phyloP scores from a whole-genome alignment of 768 basidiomycete genomes.

The Amanita phalloides region DNA sequence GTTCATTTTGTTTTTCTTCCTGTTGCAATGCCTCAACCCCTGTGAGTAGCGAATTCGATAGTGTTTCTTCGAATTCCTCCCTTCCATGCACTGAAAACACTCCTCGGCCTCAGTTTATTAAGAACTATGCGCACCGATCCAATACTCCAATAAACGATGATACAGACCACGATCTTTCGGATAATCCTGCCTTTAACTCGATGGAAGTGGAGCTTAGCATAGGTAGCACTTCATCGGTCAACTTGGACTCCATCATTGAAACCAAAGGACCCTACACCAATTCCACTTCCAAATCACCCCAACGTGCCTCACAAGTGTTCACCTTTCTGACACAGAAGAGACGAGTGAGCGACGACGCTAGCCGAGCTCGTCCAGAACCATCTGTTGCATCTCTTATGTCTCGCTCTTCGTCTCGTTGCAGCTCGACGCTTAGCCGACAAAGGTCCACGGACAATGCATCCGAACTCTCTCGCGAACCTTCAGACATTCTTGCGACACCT shows the following conservation, averaged over 20 bases:
- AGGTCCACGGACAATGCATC: slow-evolving; percentile 11
- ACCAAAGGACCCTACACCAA: slow-evolving; percentile 19
- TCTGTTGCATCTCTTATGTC: slow-evolving; percentile 29
- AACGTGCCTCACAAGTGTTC: slow-evolving; percentile 68
- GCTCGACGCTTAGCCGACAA: slow-evolving; percentile 9
- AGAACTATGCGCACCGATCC: slow-evolving; percentile 20
- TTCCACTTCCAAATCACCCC: slow-evolving; percentile 39
- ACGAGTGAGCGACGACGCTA: slow-evolving; percentile 23
- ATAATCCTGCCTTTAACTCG: slow-evolving; percentile 53
- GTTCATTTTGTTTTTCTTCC: slow-evolving; percentile 9
- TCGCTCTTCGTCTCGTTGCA: slow-evolving; percentile 27
- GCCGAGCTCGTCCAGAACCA: slow-evolving; percentile 25
- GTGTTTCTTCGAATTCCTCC: slow-evolving; percentile 35
- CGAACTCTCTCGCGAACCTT: slow-evolving; percentile 4
- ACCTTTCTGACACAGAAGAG: slow-evolving; percentile 51
- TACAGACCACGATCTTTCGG: slow-evolving; percentile 34
- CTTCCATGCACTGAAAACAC: slow-evolving; percentile 40
- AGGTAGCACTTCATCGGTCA: slow-evolving; percentile 25
- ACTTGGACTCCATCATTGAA: slow-evolving; percentile 12
- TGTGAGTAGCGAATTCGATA: slow-evolving; percentile 30
- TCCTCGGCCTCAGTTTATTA: slow-evolving; percentile 25
- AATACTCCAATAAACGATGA: slow-evolving; percentile 24
- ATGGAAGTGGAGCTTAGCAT: slow-evolving; percentile 67
- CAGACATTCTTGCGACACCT: slow-evolving; percentile 8
- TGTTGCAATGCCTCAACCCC: neutral